A percentile compares a stretch with the other conserved stretches of the same genome.
phyloP scores from a whole-genome alignment of 371 early-diverging fungal species.

The Dichotomocladium elegans region DNA sequence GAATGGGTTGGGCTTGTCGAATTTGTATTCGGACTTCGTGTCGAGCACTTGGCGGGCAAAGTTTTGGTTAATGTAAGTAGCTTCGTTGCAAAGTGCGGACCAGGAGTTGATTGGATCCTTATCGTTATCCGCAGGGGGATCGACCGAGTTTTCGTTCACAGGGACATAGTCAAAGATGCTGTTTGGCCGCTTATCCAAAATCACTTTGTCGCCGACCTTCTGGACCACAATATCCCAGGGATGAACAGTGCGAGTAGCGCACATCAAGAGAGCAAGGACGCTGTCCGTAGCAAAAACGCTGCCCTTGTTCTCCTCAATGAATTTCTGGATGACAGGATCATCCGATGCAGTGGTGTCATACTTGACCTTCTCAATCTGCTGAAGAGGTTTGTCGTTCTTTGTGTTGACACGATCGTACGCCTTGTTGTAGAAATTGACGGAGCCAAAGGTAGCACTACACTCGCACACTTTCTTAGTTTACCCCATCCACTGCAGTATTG shows the following conservation, averaged over 20 bases:
- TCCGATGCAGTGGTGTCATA: constrained; percentile 79
- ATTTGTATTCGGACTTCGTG: constrained; percentile 38
- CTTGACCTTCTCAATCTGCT: constrained; percentile 65
- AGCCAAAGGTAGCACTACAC: constrained; percentile 56
- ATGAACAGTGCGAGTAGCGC: constrained; percentile 85
- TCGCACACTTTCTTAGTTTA: neutral
- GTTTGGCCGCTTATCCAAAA: constrained; percentile 90
- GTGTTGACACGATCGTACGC: constrained; percentile 82
- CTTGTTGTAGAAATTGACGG: constrained; percentile 77
- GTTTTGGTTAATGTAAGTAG: constrained; percentile 85
- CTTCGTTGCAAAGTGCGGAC: constrained; percentile 81
- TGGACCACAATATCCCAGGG: constrained; percentile 96
- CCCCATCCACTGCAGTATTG: neutral
- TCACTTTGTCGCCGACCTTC: constrained; percentile 80
- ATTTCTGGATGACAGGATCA: constrained; percentile 74
- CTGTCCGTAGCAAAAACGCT: constrained; percentile 90
- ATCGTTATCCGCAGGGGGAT: constrained; percentile 88
- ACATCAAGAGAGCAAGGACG: constrained; percentile 90
- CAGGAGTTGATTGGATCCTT: constrained; percentile 91
- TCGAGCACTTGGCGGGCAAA: constrained; percentile 84
- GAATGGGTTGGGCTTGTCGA: constrained; percentile 81
- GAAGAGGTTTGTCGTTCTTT: constrained; percentile 74
- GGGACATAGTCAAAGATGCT: constrained; percentile 74
- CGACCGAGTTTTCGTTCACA: constrained; percentile 94
- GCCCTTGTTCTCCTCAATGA: constrained; percentile 61